Evolutionary conservation across 257 asterid genomes (phyloP), one percentile per base, ranked within the genome.

Genomic region (Nicotiana tomentosiformis): DNA sequence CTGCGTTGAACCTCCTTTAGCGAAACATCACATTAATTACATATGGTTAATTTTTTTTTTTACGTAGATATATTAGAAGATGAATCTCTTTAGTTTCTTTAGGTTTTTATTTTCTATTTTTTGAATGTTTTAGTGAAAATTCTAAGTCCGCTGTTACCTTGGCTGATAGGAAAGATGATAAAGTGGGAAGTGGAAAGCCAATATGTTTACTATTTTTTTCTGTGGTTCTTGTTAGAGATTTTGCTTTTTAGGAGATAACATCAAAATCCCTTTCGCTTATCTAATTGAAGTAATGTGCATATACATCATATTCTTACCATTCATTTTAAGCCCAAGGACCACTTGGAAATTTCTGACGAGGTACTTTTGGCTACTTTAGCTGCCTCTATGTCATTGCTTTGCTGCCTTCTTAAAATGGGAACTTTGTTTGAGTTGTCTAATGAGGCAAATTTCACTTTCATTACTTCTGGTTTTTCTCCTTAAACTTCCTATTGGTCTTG

Each of bases 331-430:
- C 15, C 60, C 16, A 37, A 60, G 82, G 82, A 79, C 82, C 82
- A 79, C 74, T 39, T 61, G 10, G 29, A 64, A 14, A 32, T 10
- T 51, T 30, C 35, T 15, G 51, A 51, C 62, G 51, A 30, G 18
- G 60, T n/a, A 51, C 2, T 49, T 53, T 65, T 51, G 29, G 10
- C 10, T 3, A 32, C 3, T 69, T 69, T 20, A 70, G 46, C 61
- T 81, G 18, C 77, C 65, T 46, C 83, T 49, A 26, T 66, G 33
- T 81, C 66, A 53, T 30, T 23, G 43, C 0, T 74, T 30, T 23
- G 43, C 0, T 74, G 60, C 74, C 82, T 79, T 79, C 70, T 60
- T 20, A 79, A 61, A 61, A 12, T 79, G 82, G 82, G 61, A 65
- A 61, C 68, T 57, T 79, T 61, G 56, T 23, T 49, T 60, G 46